Base-by-base conservation (phyloP, 768 basidiomycete genomes). In the Ephemerocybe angulata region DNA sequence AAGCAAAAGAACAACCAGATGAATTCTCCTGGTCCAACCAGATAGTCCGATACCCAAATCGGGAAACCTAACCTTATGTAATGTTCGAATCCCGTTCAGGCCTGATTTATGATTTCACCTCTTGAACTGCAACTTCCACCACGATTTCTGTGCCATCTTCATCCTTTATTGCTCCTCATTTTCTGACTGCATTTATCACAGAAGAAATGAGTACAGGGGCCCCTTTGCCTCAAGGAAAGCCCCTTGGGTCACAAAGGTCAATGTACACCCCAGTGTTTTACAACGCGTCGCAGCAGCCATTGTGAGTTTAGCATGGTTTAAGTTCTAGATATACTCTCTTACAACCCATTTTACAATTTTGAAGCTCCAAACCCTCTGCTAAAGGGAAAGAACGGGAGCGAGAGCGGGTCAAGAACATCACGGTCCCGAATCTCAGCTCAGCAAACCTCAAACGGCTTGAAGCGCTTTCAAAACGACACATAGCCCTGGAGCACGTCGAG, bases 221-320 rank as follows among this genome's bases (percentile, higher is more conserved):
- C n/a, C n/a, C n/a, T n/a, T n/a, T n/a, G n/a, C n/a, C n/a, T n/a
- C n/a, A n/a, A n/a, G n/a, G n/a, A n/a, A n/a, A n/a, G n/a, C n/a
- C n/a, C n/a, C n/a, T n/a, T n/a, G n/a, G n/a, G 7, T 41, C 38
- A 8, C 43, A 46, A 22, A 56, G 52, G 38, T 41, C 50, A 10
- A 27, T 53, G 21, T 53, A 52, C 24, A 57, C 56, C 1, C 56
- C 56, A 12, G 38, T 57, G 10, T 57, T 57, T 24, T 57, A 57
- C 24, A 12, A 28, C 10, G 22, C 50, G 6, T 37, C 50, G 24
- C 27, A 33, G 13, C 12, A 12, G 44, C 44, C 24, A 12, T 24
- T 24, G 44, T 24, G 11, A 28, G 30, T 15, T 31, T 28, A 15
- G 27, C 22, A 29, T 29, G 28, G 22, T n/a, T 22, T 21, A 10